phyloP scores from a whole-genome alignment of 1,284 basidiomycete species.

The Sporisorium iseilematis-ciliati region DNA sequence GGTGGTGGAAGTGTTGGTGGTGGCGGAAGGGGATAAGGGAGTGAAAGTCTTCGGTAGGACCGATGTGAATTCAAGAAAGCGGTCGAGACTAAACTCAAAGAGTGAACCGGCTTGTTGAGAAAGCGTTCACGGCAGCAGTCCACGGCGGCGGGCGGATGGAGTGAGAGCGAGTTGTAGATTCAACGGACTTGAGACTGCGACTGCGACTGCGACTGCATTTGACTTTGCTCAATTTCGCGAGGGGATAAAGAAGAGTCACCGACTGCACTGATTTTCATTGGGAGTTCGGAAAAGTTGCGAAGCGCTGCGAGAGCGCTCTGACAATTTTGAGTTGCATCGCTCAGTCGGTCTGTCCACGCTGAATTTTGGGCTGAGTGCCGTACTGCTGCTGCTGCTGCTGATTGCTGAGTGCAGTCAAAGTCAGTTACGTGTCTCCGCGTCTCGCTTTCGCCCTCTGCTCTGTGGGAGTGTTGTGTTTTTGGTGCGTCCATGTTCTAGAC shows the following conservation, averaged over 20 bases:
- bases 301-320: not conserved
- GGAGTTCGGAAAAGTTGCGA: not conserved
- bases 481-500: conserved; percentile 2
- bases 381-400: too few species aligned
- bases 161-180: not conserved
- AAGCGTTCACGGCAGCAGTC: too few species aligned
- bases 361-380: not conserved
- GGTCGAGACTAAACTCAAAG: too few species aligned
- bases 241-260: not conserved
- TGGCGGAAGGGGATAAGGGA: too few species aligned
- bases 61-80: too few species aligned
- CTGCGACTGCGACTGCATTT: not conserved
- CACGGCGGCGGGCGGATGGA: too few species aligned
- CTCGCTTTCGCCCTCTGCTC: not conserved
- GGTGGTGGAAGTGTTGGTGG: too few species aligned
- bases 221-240: too few species aligned
- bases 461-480: not conserved
- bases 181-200: conserved; percentile 1
- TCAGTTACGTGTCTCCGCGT: not conserved
- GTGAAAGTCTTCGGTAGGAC: too few species aligned
- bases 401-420: too few species aligned
- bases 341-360: not conserved
- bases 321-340: too few species aligned
- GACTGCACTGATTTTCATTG: conserved; percentile 2
- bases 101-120: too few species aligned